A percentile compares a stretch with the other conserved stretches of the same genome.
Evolutionary conservation across 257 asterid species (phyloP).

Genomic region (Salvia rosmarinus): DNA sequence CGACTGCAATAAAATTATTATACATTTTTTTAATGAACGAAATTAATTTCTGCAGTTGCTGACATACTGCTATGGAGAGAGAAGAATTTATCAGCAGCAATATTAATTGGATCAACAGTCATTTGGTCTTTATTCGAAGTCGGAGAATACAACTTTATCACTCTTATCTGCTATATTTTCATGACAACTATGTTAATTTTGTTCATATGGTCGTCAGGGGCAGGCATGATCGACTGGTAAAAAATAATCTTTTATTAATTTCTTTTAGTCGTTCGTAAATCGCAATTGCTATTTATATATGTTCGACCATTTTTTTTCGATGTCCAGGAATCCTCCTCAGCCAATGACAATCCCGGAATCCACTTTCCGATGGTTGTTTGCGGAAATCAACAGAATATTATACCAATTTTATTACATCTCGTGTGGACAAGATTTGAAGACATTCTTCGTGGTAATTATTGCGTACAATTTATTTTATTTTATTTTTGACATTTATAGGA

Average conservation of each 20-base stretch:
- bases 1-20: no score
- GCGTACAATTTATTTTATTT: no score
- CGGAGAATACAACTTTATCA: slow-evolving; percentile 65
- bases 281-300: not conserved
- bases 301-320: not conserved
- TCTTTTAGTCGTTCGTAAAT: not conserved
- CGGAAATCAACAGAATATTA: slow-evolving; percentile 51
- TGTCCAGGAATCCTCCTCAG: slow-evolving; percentile 68
- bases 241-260: slow-evolving; percentile 6
- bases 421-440: slow-evolving; percentile 73
- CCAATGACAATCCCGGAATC: slow-evolving; percentile 64
- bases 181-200: slow-evolving; percentile 55
- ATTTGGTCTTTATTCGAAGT: slow-evolving; percentile 84
- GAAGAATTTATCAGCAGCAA: slow-evolving; percentile 69
- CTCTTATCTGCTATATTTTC: slow-evolving; percentile 58
- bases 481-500: no score
- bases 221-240: slow-evolving; percentile 62
- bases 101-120: slow-evolving; percentile 52
- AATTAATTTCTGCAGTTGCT: slow-evolving; percentile 52
- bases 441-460: slow-evolving; percentile 56
- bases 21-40: not conserved
- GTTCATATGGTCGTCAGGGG: slow-evolving; percentile 72
- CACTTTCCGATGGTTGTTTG: slow-evolving; percentile 61
- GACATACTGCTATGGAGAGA: slow-evolving; percentile 73
- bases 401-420: slow-evolving; percentile 58